A percentile compares a stretch with the other conserved stretches of the same genome.
phyloP scores from a whole-genome alignment of 371 early-diverging fungal genomes.

The Syncephalis plumigaleata region DNA sequence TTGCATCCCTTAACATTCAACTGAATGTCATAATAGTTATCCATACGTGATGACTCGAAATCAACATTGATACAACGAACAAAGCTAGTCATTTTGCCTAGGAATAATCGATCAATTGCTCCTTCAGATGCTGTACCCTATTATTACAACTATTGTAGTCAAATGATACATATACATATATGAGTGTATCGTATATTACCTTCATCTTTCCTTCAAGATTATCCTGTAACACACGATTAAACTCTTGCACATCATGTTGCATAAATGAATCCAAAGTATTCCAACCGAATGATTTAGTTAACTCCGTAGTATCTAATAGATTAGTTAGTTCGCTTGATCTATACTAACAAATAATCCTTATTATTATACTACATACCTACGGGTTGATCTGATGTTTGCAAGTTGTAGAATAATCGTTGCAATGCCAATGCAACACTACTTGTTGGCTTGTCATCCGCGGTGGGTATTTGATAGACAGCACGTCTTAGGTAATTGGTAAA shows the following conservation, averaged over 20 bases:
- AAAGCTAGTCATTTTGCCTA: constrained; percentile 90
- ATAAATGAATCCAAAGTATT: constrained; percentile 83
- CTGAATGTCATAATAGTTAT: constrained; percentile 84
- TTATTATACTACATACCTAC: constrained; percentile 27
- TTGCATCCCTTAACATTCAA: constrained; percentile 88
- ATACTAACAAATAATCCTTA: too few species aligned
- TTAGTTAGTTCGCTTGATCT: not conserved
- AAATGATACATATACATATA: too few species aligned
- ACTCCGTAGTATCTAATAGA: constrained; percentile 61
- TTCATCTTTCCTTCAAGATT: constrained; percentile 92
- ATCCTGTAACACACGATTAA: constrained; percentile 92
- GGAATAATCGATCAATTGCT: constrained; percentile 75
- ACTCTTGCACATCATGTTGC: constrained; percentile 97
- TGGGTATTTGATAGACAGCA: constrained; percentile 61
- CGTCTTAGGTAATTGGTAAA: constrained; percentile 91
- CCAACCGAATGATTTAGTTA: constrained; percentile 97
- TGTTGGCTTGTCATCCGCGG: constrained; percentile 65
- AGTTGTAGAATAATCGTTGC: constrained; percentile 89
- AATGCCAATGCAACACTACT: constrained; percentile 78
- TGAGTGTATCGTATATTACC: too few species aligned
- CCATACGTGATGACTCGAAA: constrained; percentile 83
- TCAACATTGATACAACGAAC: constrained; percentile 87
- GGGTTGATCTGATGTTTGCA: constrained; percentile 47
- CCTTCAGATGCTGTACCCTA: constrained; percentile 80
- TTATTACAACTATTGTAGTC: too few species aligned